Base-by-base conservation (phyloP, 495 filamentous ascomycete genomes). In the Chaetomidium leptoderma region DNA sequence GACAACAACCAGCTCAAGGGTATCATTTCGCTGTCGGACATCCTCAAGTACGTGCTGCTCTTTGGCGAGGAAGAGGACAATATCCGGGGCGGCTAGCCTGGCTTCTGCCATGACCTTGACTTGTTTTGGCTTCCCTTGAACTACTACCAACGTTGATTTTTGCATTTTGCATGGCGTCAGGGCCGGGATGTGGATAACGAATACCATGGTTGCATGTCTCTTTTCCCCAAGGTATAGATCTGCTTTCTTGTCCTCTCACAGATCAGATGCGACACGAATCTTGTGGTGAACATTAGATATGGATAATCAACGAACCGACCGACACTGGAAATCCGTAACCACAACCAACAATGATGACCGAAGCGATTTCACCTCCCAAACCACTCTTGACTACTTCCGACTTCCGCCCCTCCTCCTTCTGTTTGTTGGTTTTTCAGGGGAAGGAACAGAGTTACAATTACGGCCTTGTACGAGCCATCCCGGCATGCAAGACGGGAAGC, bases 21-120 rank as follows among this genome's bases (percentile, higher is more conserved):
- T 42, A 82, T 99, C 17, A 83, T 99, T 27, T 96, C 92, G 8
- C 77, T 99, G 55, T 96, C 92, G 61, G 95, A 99, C 72, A 97
- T 99, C 60, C 80, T 99, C 57, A 90, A 95, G 66, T 97, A 97
- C 70, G 86, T 96, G 47, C 81, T 99, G 42, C 81, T 96, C 24
- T 87, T 90, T 63, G 92, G 90, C 37, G 92, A 95, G 67, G 81
- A 79, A 42, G 83, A 86, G 26, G 81, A 82, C 59, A 55, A 62
- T 58, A 65, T 77, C 57, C 69, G 63, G 57, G 64, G 62, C 29
- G 29, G 58, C 53, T 64, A 58, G 42, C 26, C 39, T 43, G 37
- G 46, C 32, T 33, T n/a, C 14, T 21, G 43, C 19, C 39, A 21
- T 30, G 30, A 19, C 23, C 30, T 6, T 29, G 51, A 11, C 9